These are phyloP conservation scores for Acer yangbiense DNA, from an alignment of 345 rosid genomes.

Conservation along the genomic window DNA sequence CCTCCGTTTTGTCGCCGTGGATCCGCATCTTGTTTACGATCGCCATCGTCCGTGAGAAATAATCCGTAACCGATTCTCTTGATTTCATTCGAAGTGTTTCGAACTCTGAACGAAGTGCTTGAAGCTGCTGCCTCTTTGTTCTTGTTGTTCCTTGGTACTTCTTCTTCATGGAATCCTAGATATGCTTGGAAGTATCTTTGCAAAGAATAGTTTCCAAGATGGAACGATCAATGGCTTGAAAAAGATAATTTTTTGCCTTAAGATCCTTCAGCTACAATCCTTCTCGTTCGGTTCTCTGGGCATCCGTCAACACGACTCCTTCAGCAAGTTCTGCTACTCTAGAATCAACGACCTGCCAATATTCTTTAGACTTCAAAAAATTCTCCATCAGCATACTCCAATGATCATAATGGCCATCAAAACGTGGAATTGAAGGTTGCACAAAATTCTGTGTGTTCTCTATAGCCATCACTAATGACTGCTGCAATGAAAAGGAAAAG, in stretches of 20 bases:
- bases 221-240: neutral
- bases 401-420: neutral
- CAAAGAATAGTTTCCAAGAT: neutral
- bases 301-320: neutral
- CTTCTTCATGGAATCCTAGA: neutral
- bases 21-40: too few species aligned
- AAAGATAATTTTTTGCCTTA: neutral
- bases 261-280: neutral
- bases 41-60: too few species aligned
- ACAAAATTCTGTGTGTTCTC: neutral
- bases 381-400: neutral
- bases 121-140: too few species aligned
- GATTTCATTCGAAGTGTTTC: too few species aligned
- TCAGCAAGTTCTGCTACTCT: neutral
- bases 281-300: neutral
- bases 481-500: too few species aligned
- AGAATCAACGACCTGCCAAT: neutral
- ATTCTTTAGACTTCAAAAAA: neutral
- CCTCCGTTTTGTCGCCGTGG: too few species aligned
- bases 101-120: too few species aligned
- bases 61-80: too few species aligned
- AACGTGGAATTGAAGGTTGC: neutral
- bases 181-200: neutral
- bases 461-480: too few species aligned
- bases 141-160: too few species aligned